These are phyloP conservation scores for Arthrobotrys sphaeroides DNA, from an alignment of 2,329 filamentous ascomycete genomes.

Conservation along the genomic window DNA sequence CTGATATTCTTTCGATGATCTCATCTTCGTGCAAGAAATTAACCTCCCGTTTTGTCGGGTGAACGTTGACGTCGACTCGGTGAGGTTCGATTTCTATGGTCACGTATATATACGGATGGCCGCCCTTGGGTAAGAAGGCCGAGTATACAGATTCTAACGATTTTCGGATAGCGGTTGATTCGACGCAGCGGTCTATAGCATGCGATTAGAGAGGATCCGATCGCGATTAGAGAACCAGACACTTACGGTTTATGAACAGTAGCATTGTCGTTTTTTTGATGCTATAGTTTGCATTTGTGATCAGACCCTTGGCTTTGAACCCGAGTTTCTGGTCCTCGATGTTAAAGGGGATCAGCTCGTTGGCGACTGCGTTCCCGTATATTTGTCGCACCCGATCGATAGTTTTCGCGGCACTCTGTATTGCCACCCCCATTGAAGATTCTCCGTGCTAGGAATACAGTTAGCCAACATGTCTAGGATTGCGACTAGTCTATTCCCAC, in stretches of 20 bases:
- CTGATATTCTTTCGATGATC: constrained; percentile 86
- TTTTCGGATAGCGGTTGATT: constrained; percentile 87
- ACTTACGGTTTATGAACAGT: constrained; percentile 84
- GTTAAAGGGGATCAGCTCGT: constrained; percentile 82
- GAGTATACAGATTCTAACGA: constrained; percentile 90
- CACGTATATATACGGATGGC: constrained; percentile 92
- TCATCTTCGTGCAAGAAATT: constrained; percentile 98
- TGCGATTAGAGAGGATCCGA: constrained; percentile 16
- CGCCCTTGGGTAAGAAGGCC: constrained; percentile 87
- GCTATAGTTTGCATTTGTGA: constrained; percentile 93
- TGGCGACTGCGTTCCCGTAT: constrained; percentile 82
- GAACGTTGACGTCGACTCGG: constrained; percentile 94
- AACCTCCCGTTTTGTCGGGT: constrained; percentile 95
- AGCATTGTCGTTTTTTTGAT: constrained; percentile 87
- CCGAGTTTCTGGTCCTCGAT: constrained; percentile 79
- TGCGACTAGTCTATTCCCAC: constrained; percentile 32
- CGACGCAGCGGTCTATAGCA: constrained; percentile 76
- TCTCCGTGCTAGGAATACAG: constrained; percentile 72
- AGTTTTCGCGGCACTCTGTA: constrained; percentile 75
- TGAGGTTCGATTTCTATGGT: constrained; percentile 91
- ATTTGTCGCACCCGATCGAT: constrained; percentile 90
- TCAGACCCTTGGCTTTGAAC: constrained; percentile 81
- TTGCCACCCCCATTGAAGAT: constrained; percentile 80
- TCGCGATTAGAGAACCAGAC: not conserved
- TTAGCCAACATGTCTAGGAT: not conserved